Evolutionary conservation across 805 yeast species (phyloP).

Genomic region (Grigorovia yakushimaensis): DNA sequence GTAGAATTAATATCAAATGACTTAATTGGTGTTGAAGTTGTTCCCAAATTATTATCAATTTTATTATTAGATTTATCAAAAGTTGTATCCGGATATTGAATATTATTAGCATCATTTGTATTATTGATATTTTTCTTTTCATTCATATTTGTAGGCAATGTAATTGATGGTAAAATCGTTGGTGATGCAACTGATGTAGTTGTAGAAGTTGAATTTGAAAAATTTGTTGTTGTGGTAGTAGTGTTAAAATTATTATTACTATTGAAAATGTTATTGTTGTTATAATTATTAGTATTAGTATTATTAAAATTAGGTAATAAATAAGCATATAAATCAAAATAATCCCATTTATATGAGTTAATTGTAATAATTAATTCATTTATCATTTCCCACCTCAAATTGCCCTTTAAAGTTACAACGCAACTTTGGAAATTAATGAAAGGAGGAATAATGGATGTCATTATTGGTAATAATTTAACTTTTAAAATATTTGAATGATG

Average conservation of each 20-base stretch:
- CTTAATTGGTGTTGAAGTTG: not conserved
- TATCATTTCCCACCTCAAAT: slow-evolving; percentile 13
- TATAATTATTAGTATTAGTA: not conserved
- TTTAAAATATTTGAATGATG: slow-evolving; percentile 23
- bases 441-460: slow-evolving; percentile 27
- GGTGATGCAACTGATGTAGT: not conserved
- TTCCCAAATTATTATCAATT: not conserved
- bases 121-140: no score
- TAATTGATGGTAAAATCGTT: not conserved
- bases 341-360: slow-evolving; percentile 27
- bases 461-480: slow-evolving; percentile 24
- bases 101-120: not conserved
- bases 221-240: not conserved
- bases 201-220: not conserved
- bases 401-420: slow-evolving; percentile 17
- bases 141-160: not conserved
- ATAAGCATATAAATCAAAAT: slow-evolving; percentile 22
- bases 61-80: not conserved
- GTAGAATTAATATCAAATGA: not conserved
- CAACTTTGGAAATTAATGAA: slow-evolving; percentile 26
- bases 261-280: not conserved
- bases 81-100: not conserved
- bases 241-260: not conserved
- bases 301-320: slow-evolving; percentile 11
- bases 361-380: slow-evolving; percentile 20